Evolutionary conservation across 345 rosid species (phyloP), one percentile per base, ranked within the genome.

Genomic region (Linum usitatissimum): DNA sequence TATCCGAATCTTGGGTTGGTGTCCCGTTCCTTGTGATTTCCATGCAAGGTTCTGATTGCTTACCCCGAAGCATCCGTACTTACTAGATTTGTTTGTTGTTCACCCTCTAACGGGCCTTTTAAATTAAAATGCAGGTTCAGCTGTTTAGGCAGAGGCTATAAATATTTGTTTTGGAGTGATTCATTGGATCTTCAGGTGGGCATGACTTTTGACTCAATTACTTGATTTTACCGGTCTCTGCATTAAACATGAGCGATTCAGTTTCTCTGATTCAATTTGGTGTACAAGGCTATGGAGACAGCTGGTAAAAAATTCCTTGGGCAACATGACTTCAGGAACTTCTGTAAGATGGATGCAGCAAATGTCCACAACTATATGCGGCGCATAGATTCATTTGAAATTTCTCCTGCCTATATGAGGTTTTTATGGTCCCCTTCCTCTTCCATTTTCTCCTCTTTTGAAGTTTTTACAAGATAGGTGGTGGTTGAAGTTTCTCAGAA

Each of bases 261-360:
- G 19, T 18, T 40, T 60, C 57, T 34, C 61, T 57, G 3, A 3
- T 28, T 54, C 39, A 64, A 57, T 55, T 70, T 53, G 60, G 14
- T 38, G 53, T 53, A 66, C 38, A 56, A 89, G 96, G 84, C 78
- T 68, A 92, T 92, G 97, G 89, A 83, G 78, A 76, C 62, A 67
- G 97, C 91, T 3, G 86, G 91, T 19, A 79, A 83, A 75, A 92
- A 86, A 75, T 80, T 92, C 61, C 51, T 92, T 7, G 97, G 97
- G 60, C 94, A 87, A 57, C 97, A 92, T 65, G 93, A 92, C 73
- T 92, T 89, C 82, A 79, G 90, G 61, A 92, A 87, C 77, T 92
- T 92, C 55, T 89, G 98, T 68, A 89, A 92, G 87, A 89, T 89
- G 97, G 98, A 92, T 71, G 98, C 88, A 17, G 82, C 73, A 60